Conservation (phyloP, 352 stramenopile genomes). For the Phytophthora sp. region DNA sequence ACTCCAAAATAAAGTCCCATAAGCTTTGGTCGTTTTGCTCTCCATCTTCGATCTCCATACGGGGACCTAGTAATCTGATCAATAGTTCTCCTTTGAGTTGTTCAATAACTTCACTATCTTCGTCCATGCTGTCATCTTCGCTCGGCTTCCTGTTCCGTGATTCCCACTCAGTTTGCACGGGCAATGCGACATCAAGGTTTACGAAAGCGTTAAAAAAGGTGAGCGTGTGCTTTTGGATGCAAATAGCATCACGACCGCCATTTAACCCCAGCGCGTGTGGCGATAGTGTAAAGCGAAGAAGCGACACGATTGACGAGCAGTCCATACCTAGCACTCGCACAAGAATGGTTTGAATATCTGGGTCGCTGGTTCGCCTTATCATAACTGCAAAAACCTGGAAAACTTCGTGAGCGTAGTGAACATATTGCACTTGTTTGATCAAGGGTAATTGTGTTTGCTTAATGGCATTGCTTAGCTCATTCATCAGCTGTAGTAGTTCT, state of each 20-base stretch:
- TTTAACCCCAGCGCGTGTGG: slow-evolving; percentile 3
- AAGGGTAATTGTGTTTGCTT: slow-evolving; percentile 7
- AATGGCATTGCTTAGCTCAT: slow-evolving; percentile 31
- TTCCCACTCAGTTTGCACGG: slow-evolving; percentile 25
- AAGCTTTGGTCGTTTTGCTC: slow-evolving; percentile 39
- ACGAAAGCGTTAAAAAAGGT: slow-evolving; percentile 46
- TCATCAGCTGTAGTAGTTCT: slow-evolving; percentile 49
- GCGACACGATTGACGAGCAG: slow-evolving; percentile 26
- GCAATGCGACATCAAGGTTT: slow-evolving; percentile 41
- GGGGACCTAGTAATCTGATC: slow-evolving; percentile 42
- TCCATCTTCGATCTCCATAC: slow-evolving; percentile 27
- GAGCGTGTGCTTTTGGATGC: slow-evolving; percentile 34
- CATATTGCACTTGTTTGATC: slow-evolving; percentile 2
- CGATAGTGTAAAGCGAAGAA: slow-evolving; percentile 35
- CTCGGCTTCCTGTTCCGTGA: slow-evolving; percentile 9
- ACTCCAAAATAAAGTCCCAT: slow-evolving; percentile 45
- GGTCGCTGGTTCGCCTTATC: slow-evolving; percentile 43
- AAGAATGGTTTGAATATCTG: slow-evolving; percentile 51
- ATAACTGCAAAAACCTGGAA: slow-evolving; percentile 44
- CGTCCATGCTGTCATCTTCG: slow-evolving; percentile 10
- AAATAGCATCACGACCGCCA: slow-evolving; percentile 1
- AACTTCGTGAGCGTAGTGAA: slow-evolving; percentile 30
- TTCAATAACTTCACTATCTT: slow-evolving; percentile 59
- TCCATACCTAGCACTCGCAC: slow-evolving; percentile 37
- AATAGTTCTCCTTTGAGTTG: slow-evolving; percentile 66